These are phyloP conservation scores for Pyrenochaeta sp. DNA, from an alignment of 2,329 filamentous ascomycete species.

Conservation along the genomic window DNA sequence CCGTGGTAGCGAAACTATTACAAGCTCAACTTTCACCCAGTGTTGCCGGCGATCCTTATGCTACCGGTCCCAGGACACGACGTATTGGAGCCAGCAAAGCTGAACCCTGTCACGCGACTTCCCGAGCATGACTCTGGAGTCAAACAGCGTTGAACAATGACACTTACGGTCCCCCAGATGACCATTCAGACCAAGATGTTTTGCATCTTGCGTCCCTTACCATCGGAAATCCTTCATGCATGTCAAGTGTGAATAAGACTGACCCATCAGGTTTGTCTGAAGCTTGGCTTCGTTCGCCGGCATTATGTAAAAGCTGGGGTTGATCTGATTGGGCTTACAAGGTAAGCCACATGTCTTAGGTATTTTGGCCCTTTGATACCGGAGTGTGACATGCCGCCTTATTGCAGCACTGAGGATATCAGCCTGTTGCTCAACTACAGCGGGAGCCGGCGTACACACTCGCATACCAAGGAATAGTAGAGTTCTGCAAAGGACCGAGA, in stretches of 20 bases:
- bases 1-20: constrained; percentile 26
- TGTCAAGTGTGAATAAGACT: constrained; percentile 7
- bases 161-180: neutral
- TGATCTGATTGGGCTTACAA: neutral
- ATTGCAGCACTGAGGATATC: neutral
- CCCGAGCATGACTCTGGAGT: constrained; percentile 1
- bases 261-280: neutral
- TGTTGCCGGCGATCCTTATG: constrained; percentile 4
- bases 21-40: constrained; percentile 4
- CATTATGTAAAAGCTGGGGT: neutral
- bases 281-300: neutral
- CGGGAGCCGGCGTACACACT: neutral
- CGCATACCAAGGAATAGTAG: neutral
- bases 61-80: constrained; percentile 18
- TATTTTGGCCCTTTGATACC: neutral
- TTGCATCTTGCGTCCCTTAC: neutral
- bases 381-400: neutral
- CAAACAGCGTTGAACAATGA: neutral
- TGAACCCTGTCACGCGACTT: constrained; percentile 16
- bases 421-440: neutral
- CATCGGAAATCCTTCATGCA: neutral
- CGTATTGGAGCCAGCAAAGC: constrained; percentile 21
- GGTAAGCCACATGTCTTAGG: neutral
- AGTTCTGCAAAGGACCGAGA: neutral
- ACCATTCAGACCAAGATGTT: neutral